Evolutionary conservation across 306 rosid genomes (phyloP).

Genomic region (Castanopsis chinensis): DNA sequence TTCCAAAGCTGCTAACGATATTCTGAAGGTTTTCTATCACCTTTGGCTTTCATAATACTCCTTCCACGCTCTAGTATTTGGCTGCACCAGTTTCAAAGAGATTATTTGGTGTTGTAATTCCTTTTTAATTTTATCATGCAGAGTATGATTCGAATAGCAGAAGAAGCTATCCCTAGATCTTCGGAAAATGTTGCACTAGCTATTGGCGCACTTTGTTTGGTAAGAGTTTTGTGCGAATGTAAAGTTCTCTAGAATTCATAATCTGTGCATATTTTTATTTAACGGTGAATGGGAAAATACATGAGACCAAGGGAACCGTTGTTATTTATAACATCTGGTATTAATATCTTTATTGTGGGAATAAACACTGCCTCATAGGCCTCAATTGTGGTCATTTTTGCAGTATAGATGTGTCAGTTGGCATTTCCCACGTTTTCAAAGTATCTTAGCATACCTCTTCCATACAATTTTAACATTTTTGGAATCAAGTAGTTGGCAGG

Average conservation of each 20-base stretch:
- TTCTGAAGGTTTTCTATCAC: conserved; percentile 60
- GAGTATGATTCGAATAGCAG: conserved; percentile 63
- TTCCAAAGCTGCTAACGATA: conserved; percentile 70
- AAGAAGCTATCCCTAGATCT: conserved; percentile 83
- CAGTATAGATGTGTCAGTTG: conserved; percentile 22
- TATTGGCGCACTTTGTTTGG: conserved; percentile 86
- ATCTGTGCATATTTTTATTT: conserved; percentile 13
- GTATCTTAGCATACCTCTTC: not conserved
- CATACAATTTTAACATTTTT: not conserved
- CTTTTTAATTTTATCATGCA: conserved; percentile 32
- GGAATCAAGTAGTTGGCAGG: not conserved
- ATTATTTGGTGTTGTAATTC: conserved; percentile 23
- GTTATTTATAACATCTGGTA: conserved; percentile 1
- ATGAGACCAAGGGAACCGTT: not conserved
- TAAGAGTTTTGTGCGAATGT: conserved; percentile 41
- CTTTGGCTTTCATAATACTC: conserved; percentile 22
- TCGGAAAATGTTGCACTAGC: conserved; percentile 96
- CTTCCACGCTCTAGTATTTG: conserved; percentile 13
- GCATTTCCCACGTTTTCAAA: conserved; percentile 21
- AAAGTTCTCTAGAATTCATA: conserved; percentile 8
- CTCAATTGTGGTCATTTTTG: conserved; percentile 7
- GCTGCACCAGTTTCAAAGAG: conserved; percentile 8
- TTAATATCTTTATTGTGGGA: conserved; percentile 15
- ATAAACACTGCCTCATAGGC: not conserved
- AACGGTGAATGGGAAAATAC: not conserved